phyloP scores from a whole-genome alignment of 306 rosid genomes.

The Aeschynomene evenia region DNA sequence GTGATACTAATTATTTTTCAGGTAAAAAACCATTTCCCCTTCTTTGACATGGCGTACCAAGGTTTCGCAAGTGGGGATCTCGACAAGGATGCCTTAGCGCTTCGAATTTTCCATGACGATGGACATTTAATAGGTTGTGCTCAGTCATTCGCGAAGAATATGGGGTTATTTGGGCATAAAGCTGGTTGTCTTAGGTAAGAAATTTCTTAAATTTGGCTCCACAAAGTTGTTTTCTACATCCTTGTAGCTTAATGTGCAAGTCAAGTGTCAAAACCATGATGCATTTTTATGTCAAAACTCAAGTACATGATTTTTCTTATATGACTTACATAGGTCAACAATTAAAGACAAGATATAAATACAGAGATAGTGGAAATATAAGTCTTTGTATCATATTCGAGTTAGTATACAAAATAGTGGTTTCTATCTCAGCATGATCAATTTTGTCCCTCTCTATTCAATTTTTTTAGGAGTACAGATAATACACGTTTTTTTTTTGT shows the following conservation, averaged over 20 bases:
- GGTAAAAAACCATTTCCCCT: conserved; percentile 77
- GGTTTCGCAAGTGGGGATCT: conserved; percentile 90
- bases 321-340: no score
- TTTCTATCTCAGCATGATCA: no score
- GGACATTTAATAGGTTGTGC: conserved; percentile 73
- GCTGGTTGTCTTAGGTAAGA: conserved; percentile 88
- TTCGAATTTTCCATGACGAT: conserved; percentile 74
- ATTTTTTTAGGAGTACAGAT: no score
- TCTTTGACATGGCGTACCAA: conserved; percentile 95
- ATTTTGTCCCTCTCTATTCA: no score
- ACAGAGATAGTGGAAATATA: no score
- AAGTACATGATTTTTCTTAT: conserved; percentile 2
- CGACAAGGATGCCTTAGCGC: conserved; percentile 69
- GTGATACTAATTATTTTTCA: conserved; percentile 36
- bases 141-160: conserved; percentile 82
- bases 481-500: no score
- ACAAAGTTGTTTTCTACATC: background rate
- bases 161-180: conserved; percentile 83
- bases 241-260: background rate
- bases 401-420: no score
- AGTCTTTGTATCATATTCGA: no score
- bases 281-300: background rate
- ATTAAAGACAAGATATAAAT: no score
- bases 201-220: background rate
- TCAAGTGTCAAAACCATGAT: background rate